Base-by-base conservation (phyloP, 305 asterid genomes). In the Fraxinus dipetala region DNA sequence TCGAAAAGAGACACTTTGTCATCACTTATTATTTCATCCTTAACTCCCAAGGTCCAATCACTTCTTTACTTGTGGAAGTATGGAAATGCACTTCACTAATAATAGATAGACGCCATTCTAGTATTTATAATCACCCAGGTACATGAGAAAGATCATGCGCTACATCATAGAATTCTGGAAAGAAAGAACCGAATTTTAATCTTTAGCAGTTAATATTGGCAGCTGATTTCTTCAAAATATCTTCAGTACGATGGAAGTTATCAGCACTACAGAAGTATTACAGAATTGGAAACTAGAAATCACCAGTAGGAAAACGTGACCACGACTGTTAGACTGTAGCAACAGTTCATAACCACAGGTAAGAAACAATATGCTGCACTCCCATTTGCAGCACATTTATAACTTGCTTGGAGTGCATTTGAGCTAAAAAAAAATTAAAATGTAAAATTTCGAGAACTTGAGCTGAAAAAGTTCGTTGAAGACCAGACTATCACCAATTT, bases 21-120 rank as follows among this genome's bases (percentile, higher is more conserved):
- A 65, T 26, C 84, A 74, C 77, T 43, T 79, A 72, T 36, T 43
- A 63, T 75, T 51, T 56, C 75, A 81, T 81, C 70, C 6, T 74
- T 36, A 35, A 34, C 14, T 54, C 54, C 13, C n/a, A 75, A 74
- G 32, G 77, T 72, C 61, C 38, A 79, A 79, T 36, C 72, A 65
- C 48, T 28, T 65, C 73, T 24, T 65, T 26, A 65, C 2, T 18
- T 11, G 59, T 75, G 28, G 35, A 14, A 61, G 31, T 61, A 61
- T 22, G 70, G 31, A 22, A 20, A 65, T 70, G 70, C 22, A n/a
- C 70, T 11, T 26, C 73, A 74, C 38, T 69, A 56, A 18, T 51
- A 59, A 30, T 75, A 28, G 9, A 67, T 65, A n/a, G 13, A 65
- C 28, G 73, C 36, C 59, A 69, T 59, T 38, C 76, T 24, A 56